Conservation (phyloP, 1,139 yeast species). For the Nematodospora anomalae region DNA sequence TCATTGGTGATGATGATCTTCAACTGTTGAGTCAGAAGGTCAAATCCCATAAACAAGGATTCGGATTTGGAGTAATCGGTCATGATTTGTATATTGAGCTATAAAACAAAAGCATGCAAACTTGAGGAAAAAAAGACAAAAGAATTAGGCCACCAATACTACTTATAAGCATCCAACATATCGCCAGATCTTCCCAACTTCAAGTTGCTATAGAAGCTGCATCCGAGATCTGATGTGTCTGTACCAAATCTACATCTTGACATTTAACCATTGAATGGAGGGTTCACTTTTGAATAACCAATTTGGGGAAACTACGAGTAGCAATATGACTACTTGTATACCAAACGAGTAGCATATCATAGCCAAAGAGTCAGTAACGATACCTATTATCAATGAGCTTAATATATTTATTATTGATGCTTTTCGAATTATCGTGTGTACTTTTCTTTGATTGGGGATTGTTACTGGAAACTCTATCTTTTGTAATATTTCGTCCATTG, state of each 20-base stretch:
- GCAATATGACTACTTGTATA: slow-evolving; percentile 12
- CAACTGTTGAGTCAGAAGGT: slow-evolving; percentile 86
- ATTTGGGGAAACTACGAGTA: slow-evolving; percentile 16
- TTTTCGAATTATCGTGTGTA: slow-evolving; percentile 11
- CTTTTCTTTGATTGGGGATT: slow-evolving; percentile 17
- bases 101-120: not conserved
- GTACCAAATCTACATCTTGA: slow-evolving; percentile 8
- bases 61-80: slow-evolving; percentile 16
- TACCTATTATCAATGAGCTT: slow-evolving; percentile 14
- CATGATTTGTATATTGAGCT: not conserved
- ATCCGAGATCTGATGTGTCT: not conserved
- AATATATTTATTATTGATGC: slow-evolving; percentile 12
- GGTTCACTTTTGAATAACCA: slow-evolving; percentile 15
- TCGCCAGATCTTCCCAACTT: not conserved
- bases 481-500: slow-evolving; percentile 10
- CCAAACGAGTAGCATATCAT: slow-evolving; percentile 13
- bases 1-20: slow-evolving; percentile 69
- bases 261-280: slow-evolving; percentile 15
- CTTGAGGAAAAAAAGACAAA: too few relatives aligned
- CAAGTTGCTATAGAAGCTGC: not conserved
- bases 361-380: slow-evolving; percentile 12
- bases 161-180: too few relatives aligned
- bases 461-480: slow-evolving; percentile 18
- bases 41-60: slow-evolving; percentile 66
- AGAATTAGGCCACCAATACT: not conserved